phyloP scores from a whole-genome alignment of 208 protist species.

The Crithidia thermophila region DNA sequence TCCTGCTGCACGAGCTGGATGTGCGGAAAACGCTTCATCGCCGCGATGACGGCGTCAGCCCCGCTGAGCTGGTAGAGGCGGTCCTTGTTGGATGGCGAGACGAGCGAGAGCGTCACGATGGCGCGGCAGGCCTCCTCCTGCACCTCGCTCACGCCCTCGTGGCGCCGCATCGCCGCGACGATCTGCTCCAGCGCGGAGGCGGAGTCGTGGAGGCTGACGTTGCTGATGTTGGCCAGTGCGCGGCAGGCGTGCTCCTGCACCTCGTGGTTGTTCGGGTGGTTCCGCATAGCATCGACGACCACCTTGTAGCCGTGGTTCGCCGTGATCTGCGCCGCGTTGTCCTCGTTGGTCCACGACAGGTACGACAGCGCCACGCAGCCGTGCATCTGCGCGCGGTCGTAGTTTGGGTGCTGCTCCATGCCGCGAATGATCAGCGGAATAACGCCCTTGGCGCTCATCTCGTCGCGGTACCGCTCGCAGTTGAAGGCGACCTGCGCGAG shows the following conservation, averaged over 20 bases:
- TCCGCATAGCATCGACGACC: slow-evolving; percentile 88
- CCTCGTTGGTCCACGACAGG: slow-evolving; percentile 90
- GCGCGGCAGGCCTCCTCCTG: slow-evolving; percentile 92
- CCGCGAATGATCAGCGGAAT: slow-evolving; percentile 88
- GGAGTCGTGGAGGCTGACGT: slow-evolving; percentile 57
- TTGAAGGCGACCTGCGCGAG: slow-evolving; percentile 92
- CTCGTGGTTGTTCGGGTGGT: slow-evolving; percentile 84
- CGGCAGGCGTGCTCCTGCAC: slow-evolving; percentile 91
- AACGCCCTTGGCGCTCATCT: slow-evolving; percentile 82
- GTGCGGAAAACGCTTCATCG: slow-evolving; percentile 77
- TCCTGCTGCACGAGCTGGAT: slow-evolving; percentile 89
- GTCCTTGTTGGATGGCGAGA: slow-evolving; percentile 85
- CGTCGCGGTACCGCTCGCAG: slow-evolving; percentile 85
- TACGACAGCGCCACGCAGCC: slow-evolving; percentile 92
- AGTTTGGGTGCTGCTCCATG: slow-evolving; percentile 85
- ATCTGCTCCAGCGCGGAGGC: slow-evolving; percentile 77
- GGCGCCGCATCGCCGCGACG: slow-evolving; percentile 79
- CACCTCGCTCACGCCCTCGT: slow-evolving; percentile 78
- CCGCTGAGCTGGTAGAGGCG: slow-evolving; percentile 74
- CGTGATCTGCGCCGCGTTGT: slow-evolving; percentile 82
- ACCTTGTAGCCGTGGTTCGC: slow-evolving; percentile 79
- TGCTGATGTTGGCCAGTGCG: slow-evolving; percentile 88
- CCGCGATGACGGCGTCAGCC: slow-evolving; percentile 71
- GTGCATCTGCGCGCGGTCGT: slow-evolving; percentile 91
- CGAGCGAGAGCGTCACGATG: slow-evolving; percentile 87